Evolutionary conservation across 192 early-diverging fungal species (phyloP).

Genomic region (Thoreauomyces humboldtii): DNA sequence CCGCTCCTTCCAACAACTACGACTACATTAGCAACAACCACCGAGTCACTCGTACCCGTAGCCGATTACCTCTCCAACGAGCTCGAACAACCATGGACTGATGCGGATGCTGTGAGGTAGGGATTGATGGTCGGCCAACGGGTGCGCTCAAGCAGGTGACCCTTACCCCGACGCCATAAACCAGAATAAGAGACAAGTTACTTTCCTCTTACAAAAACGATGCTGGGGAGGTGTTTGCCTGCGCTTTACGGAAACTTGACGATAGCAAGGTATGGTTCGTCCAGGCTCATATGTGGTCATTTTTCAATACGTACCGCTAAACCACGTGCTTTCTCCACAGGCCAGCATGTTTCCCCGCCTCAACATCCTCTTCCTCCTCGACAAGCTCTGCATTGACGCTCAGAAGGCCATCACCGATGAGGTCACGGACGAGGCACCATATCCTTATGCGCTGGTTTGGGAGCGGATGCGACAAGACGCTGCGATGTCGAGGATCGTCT

Average conservation of each 20-base stretch:
- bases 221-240: conserved; percentile 14
- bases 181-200: conserved; percentile 18
- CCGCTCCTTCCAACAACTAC: too few relatives aligned
- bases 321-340: background rate
- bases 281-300: background rate
- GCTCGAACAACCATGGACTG: conserved; percentile 25
- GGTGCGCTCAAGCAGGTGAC: too few relatives aligned
- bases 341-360: conserved; percentile 17
- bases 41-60: too few relatives aligned
- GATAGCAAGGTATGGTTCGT: background rate
- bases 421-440: too few relatives aligned
- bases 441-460: background rate
- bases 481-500: conserved; percentile 4
- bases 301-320: background rate
- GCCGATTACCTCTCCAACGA: conserved; percentile 18
- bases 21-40: too few relatives aligned
- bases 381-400: conserved; percentile 31
- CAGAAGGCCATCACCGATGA: too few relatives aligned
- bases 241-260: conserved; percentile 8
- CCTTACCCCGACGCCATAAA: too few relatives aligned
- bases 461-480: background rate
- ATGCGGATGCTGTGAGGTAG: conserved; percentile 18
- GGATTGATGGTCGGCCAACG: background rate
- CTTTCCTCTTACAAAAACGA: background rate
- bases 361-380: conserved; percentile 25